These are phyloP conservation scores for Exobasidium cylindrosporum DNA, from an alignment of 1,284 basidiomycete species.

Conservation along the genomic window DNA sequence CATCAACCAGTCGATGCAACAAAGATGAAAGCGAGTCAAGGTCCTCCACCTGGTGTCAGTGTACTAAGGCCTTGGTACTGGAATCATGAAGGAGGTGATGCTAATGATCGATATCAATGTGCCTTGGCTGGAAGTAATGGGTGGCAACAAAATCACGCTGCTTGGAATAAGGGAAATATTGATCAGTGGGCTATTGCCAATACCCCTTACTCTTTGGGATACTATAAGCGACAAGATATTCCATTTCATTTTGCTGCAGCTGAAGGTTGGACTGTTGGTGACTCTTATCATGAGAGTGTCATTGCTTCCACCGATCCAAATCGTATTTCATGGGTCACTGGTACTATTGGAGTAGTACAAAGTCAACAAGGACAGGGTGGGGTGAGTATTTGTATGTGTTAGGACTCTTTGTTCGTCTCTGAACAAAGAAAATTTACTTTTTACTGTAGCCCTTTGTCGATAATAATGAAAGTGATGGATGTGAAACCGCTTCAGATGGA, in stretches of 20 bases:
- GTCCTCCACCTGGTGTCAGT: slow-evolving; percentile 22
- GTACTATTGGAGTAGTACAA: slow-evolving; percentile 15
- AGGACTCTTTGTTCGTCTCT: no score
- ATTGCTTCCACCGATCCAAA: slow-evolving; percentile 40
- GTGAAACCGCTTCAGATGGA: slow-evolving; percentile 17
- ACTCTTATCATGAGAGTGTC: slow-evolving; percentile 42
- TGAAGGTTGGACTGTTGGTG: slow-evolving; percentile 37
- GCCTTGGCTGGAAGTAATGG: slow-evolving; percentile 42
- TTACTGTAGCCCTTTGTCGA: slow-evolving; percentile 30
- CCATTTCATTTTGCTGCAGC: slow-evolving; percentile 41
- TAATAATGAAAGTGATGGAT: slow-evolving; percentile 21
- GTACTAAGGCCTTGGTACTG: slow-evolving; percentile 40
- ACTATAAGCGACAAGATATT: slow-evolving; percentile 38
- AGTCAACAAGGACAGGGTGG: slow-evolving; percentile 17
- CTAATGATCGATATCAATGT: slow-evolving; percentile 35
- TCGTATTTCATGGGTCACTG: slow-evolving; percentile 32
- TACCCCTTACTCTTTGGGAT: slow-evolving; percentile 40
- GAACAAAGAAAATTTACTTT: no score
- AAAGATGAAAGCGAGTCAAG: background rate
- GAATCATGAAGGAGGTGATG: slow-evolving; percentile 40
- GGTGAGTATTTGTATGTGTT: no score
- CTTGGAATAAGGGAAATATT: slow-evolving; percentile 36
- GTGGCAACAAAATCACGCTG: slow-evolving; percentile 37
- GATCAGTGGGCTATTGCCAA: slow-evolving; percentile 33
- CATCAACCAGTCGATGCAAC: slow-evolving; percentile 23